phyloP scores from a whole-genome alignment of 163 green algal species.

The Dunaliella salina region DNA sequence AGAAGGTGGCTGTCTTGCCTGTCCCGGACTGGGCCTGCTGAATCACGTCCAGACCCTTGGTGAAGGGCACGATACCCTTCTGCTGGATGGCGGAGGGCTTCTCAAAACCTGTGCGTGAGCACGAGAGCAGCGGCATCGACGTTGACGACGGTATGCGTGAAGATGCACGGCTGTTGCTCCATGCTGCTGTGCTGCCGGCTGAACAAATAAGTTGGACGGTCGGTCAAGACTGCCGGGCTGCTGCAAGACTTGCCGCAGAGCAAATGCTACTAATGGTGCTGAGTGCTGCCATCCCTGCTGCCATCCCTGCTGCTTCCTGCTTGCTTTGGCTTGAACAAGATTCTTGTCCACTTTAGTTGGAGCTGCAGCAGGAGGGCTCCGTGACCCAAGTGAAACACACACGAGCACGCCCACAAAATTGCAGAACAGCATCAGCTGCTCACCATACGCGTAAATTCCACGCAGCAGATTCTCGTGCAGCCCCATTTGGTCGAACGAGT shows the following conservation, averaged over 20 bases:
- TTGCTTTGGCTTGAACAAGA: too few relatives aligned
- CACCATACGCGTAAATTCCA: slow-evolving; percentile 99
- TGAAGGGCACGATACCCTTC: slow-evolving; percentile 98
- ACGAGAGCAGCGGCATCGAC: too few relatives aligned
- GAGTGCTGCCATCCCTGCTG: too few relatives aligned
- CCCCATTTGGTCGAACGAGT: slow-evolving; percentile 97
- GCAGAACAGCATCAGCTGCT: slow-evolving; percentile 10
- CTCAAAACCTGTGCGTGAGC: slow-evolving; percentile 84
- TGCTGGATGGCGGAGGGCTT: slow-evolving; percentile 99
- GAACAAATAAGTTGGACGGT: too few relatives aligned
- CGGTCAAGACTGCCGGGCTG: too few relatives aligned
- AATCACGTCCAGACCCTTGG: slow-evolving; percentile 97
- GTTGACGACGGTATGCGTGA: too few relatives aligned
- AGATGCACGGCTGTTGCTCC: too few relatives aligned
- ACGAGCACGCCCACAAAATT: neutral
- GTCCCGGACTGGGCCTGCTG: slow-evolving; percentile 99
- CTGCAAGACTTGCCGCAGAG: too few relatives aligned
- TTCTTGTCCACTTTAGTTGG: too few relatives aligned
- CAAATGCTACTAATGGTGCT: too few relatives aligned
- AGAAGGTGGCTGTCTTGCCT: slow-evolving; percentile 99
- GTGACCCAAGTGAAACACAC: neutral
- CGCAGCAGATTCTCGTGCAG: slow-evolving; percentile 98
- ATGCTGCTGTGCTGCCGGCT: too few relatives aligned
- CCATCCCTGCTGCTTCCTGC: too few relatives aligned
- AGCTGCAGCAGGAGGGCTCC: neutral